Evolutionary conservation across 768 basidiomycete species (phyloP), one percentile per base, ranked within the genome.

Genomic region (Boletus rubroflammeus): DNA sequence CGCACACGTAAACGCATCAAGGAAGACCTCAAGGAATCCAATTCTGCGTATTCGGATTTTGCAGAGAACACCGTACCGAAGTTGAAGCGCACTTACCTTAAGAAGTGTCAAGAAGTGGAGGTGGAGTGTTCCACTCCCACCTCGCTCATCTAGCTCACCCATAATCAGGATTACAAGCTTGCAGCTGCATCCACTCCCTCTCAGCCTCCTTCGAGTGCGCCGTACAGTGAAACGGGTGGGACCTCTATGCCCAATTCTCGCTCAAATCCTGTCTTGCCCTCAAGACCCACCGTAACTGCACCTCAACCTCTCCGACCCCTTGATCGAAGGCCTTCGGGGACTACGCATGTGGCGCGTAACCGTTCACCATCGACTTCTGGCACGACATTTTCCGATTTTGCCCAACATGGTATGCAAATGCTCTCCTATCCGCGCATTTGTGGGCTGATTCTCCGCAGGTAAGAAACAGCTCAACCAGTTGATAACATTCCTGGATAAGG

Each of bases 1-100:
- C 82, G 94, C 35, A 95, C 92, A n/a, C 80, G 90, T 44, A 90
- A 91, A 66, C 84, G 91, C 26, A 88, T 97, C 68, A 92, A 89
- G 67, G 93, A 96, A 64, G 93, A 95, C 66, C 71, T 95, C 51
- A 93, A 92, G 69, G 83, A 84, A 9, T 90, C 93, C 0, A 75
- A 76, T n/a, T 60, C 71, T 50, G 82, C 87, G 32, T 93, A 96
- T 69, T 80, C 81, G 31, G 93, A 96, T 31, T 93, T 85, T 65
- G 84, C 85, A 11, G 90, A 92, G 65, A 83, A 78, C 51, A 75
- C 79, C n/a, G 75, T 95, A 9, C 93, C 93, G 1, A 87, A 84
- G 62, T 72, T 95, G 49, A 94, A 92, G 74, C 78, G 83, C 47
- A 72, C 78, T 39, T 97, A 97, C 67, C 70, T 81, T 23, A 91